phyloP scores from a whole-genome alignment of 768 basidiomycete species.

The Dacryopinax primogenitus region DNA sequence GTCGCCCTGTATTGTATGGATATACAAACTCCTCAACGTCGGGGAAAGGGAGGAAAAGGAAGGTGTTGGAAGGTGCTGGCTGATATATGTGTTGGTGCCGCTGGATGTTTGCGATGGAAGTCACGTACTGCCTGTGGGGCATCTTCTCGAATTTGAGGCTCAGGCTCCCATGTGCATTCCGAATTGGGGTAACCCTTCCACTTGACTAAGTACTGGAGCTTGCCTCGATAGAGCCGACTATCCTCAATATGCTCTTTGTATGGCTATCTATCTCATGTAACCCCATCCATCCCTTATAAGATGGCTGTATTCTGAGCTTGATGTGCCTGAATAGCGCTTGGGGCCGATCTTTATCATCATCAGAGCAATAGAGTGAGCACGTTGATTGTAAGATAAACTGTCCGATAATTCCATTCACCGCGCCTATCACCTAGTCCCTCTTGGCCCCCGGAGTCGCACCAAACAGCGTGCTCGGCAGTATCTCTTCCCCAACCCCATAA shows the following conservation, averaged over 20 bases:
- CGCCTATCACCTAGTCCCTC: neutral
- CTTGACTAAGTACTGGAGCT: neutral
- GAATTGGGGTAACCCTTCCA: neutral
- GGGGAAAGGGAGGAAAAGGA: neutral
- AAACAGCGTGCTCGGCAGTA: conserved; percentile 61
- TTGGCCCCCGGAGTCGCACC: conserved; percentile 24
- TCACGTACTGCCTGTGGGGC: neutral
- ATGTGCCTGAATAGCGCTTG: no score
- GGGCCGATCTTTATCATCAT: no score
- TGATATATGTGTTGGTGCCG: neutral
- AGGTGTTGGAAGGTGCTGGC: neutral
- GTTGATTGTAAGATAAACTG: no score
- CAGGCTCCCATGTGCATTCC: conserved; percentile 10
- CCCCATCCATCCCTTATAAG: no score
- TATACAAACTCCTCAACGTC: neutral
- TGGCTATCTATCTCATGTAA: no score
- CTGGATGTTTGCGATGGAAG: neutral
- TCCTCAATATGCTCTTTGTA: neutral
- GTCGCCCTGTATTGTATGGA: neutral
- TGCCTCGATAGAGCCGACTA: neutral
- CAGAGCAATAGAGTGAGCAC: no score
- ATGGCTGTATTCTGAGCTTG: no score
- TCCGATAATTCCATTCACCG: neutral
- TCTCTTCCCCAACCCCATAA: conserved; percentile 44
- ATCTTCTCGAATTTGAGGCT: conserved; percentile 16